A percentile compares a stretch with the other conserved stretches of the same genome.
phyloP scores from a whole-genome alignment of 208 protist species.

The Leishmania turanica region DNA sequence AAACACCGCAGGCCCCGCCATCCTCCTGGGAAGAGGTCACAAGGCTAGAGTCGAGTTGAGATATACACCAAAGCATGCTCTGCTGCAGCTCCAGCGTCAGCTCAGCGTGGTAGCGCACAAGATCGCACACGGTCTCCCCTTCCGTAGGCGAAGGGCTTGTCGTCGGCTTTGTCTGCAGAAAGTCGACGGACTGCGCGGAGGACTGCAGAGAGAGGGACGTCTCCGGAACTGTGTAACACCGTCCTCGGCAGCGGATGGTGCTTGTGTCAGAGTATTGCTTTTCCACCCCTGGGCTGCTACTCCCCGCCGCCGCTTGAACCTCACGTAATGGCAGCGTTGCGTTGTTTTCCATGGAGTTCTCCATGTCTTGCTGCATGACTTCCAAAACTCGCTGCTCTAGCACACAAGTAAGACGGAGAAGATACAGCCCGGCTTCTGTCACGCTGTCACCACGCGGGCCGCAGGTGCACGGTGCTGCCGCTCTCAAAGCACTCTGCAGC shows the following conservation, averaged over 20 bases:
- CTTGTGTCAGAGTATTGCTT: not conserved
- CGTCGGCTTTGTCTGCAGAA: not conserved
- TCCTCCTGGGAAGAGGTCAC: conserved; percentile 7
- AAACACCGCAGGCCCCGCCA: conserved; percentile 23
- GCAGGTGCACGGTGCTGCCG: not conserved
- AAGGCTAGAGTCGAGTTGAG: conserved; percentile 14
- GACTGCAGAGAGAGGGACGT: not conserved
- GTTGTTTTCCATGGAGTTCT: not conserved
- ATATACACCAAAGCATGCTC: conserved; percentile 29
- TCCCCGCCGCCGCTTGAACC: not conserved
- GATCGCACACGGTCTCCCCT: not conserved
- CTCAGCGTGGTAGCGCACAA: conserved; percentile 31
- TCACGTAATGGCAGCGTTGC: not conserved
- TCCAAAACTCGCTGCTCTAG: conserved; percentile 31
- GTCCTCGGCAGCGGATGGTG: conserved; percentile 22
- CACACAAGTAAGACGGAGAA: conserved; percentile 39
- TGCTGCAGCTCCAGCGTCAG: conserved; percentile 40
- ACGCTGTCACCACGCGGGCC: conserved; percentile 10
- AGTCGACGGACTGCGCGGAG: not conserved
- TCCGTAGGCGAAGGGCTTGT: not conserved
- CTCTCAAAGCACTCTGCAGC: conserved; percentile 6
- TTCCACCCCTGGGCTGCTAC: not conserved
- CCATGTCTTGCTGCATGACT: conserved; percentile 11
- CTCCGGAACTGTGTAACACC: conserved; percentile 18
- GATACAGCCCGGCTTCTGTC: conserved; percentile 26